Conservation (phyloP, 805 yeast genomes). For the Saturnispora sekii region DNA sequence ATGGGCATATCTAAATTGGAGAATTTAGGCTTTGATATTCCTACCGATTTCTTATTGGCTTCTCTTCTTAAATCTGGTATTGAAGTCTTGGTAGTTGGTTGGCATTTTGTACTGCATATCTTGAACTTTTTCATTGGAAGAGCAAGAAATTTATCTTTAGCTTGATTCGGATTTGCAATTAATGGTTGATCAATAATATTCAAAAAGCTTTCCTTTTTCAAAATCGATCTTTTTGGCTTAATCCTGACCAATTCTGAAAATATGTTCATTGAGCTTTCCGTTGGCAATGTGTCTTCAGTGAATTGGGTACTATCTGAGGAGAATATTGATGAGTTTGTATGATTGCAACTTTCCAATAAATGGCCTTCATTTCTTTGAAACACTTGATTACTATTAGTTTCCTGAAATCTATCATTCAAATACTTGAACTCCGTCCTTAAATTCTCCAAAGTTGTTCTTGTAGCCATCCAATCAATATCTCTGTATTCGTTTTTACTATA, state of each 20-base stretch:
- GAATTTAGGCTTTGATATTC: neutral
- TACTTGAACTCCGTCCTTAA: slow-evolving; percentile 32
- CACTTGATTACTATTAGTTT: slow-evolving; percentile 14
- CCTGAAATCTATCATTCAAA: slow-evolving; percentile 20
- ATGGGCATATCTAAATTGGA: slow-evolving; percentile 9
- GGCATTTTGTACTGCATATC: slow-evolving; percentile 5
- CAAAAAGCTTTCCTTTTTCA: slow-evolving; percentile 25
- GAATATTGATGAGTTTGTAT: slow-evolving; percentile 6
- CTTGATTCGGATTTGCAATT: neutral
- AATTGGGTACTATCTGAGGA: slow-evolving; percentile 7
- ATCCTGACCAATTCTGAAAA: neutral
- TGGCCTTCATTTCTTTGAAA: neutral
- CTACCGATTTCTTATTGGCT: neutral
- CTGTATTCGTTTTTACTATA: slow-evolving; percentile 15
- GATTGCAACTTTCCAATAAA: neutral
- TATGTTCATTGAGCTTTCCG: neutral
- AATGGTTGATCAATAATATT: slow-evolving; percentile 11
- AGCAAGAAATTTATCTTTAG: neutral
- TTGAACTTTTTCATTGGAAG: slow-evolving; percentile 8
- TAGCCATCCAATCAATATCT: slow-evolving; percentile 34
- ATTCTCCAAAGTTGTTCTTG: slow-evolving; percentile 38
- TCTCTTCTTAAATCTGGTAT: slow-evolving; percentile 5
- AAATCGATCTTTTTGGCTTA: slow-evolving; percentile 11
- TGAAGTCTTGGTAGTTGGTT: slow-evolving; percentile 7
- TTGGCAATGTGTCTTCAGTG: slow-evolving; percentile 7